phyloP scores from a whole-genome alignment of 2,329 filamentous ascomycete species.

The Xylariaceae sp. region DNA sequence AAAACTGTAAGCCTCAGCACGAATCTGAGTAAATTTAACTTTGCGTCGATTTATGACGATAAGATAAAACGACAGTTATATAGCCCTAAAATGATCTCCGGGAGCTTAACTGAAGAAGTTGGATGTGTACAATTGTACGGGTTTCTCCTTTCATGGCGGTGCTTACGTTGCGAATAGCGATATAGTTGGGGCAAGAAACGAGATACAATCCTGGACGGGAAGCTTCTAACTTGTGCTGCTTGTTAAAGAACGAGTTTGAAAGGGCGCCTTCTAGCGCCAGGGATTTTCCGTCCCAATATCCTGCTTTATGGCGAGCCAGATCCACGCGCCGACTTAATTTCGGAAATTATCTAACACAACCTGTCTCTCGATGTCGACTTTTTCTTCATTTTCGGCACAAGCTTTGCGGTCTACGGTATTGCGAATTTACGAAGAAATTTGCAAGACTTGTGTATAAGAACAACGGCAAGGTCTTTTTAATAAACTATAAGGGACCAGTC shows the following conservation, averaged over 20 bases:
- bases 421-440: background rate
- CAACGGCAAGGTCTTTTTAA: slow-evolving; percentile 3
- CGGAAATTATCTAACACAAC: background rate
- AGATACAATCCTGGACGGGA: background rate
- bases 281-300: background rate
- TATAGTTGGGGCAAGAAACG: background rate
- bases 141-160: background rate
- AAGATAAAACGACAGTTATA: background rate
- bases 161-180: background rate
- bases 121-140: background rate
- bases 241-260: background rate
- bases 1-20: background rate
- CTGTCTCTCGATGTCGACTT: background rate
- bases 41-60: too few relatives aligned
- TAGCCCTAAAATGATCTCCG: background rate
- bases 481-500: slow-evolving; percentile 5
- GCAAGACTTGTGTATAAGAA: background rate
- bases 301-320: background rate
- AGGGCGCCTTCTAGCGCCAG: background rate
- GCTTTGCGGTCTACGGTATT: background rate
- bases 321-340: background rate
- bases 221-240: background rate
- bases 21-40: too few relatives aligned
- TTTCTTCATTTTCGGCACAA: background rate
- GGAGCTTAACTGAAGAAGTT: background rate